A percentile compares a stretch with the other conserved stretches of the same genome.
Evolutionary conservation across 768 basidiomycete genomes (phyloP).

Genomic region (Tricholoma sp.): DNA sequence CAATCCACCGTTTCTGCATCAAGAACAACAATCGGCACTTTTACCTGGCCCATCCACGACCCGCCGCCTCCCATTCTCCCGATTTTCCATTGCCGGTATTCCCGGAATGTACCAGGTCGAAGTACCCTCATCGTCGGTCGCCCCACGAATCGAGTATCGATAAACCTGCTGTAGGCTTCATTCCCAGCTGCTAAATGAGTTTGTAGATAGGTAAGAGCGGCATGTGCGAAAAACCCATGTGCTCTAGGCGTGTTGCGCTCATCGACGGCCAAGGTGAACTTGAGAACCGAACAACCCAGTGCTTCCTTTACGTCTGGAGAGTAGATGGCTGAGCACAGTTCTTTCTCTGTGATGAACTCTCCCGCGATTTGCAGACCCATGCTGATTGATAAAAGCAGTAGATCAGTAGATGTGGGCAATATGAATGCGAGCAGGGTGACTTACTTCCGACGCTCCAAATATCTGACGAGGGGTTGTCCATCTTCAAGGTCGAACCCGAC

Average conservation of each 20-base stretch:
- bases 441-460: not conserved
- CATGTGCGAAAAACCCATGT: not conserved
- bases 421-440: not conserved
- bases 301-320: conserved; percentile 2
- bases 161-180: too few relatives aligned
- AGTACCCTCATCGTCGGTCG: too few relatives aligned
- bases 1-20: too few relatives aligned
- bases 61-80: too few relatives aligned
- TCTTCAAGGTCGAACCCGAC: conserved; percentile 4
- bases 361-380: not conserved
- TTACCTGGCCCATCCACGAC: too few relatives aligned
- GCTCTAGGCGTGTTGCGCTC: conserved; percentile 6
- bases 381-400: too few relatives aligned
- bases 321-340: not conserved
- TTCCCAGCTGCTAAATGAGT: too few relatives aligned
- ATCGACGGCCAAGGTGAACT: conserved; percentile 11
- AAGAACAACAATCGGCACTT: too few relatives aligned
- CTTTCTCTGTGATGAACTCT: conserved; percentile 12
- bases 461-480: conserved; percentile 1
- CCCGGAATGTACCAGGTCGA: too few relatives aligned
- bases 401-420: not conserved
- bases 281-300: conserved; percentile 6
- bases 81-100: too few relatives aligned
- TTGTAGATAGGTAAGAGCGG: too few relatives aligned
- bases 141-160: too few relatives aligned